Evolutionary conservation across 2,329 filamentous ascomycete species (phyloP), one percentile per base, ranked within the genome.

Genomic region (Magnaporthiopsis incrustans): DNA sequence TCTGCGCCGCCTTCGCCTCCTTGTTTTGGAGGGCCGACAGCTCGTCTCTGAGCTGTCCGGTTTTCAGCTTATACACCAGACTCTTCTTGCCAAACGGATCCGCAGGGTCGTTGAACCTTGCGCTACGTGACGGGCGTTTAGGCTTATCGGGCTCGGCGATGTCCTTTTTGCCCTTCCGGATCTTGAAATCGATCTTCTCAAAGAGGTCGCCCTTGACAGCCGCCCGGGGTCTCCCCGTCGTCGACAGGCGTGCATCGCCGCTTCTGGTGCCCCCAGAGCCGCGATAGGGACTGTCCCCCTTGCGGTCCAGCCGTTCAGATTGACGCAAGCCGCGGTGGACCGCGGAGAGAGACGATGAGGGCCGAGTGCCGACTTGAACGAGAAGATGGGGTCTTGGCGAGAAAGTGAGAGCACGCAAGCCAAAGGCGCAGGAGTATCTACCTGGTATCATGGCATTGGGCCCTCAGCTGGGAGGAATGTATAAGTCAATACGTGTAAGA

Each of bases 51-150:
- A 81, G 67, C 26, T 71, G 66, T 2, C 81, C 82, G 63, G 78
- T 76, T 69, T 83, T 84, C 65, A 83, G 70, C 68, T 81, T 75
- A 64, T 83, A 85, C 2, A 86, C 83, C 22, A 85, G 66, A 67
- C 84, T 87, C 59, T 74, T 78, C 73, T 83, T 84, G 25, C 83
- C 85, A 69, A 85, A 84, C 1, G 70, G 66, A 25, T 73, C 76
- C 2, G 78, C 73, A 0, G 80, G 78, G 65, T 86, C 79, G 61
- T 81, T 73, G 69, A 87, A 86, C 6, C 84, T 78, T 44, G 80
- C 78, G 60, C 76, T 74, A 58, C 84, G 77, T 7, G 82, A 78
- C 69, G 79, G 77, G 4, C 76, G 74, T 60, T 77, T 70, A n/a
- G 72, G 73, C 27, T 73, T 72, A 15, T 71, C 72, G 65, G 75